Percentiles rank a stretch among this genome's conserved stretches.
phyloP scores from a whole-genome alignment of 805 yeast genomes.

The Metschnikowia kunwiensis region DNA sequence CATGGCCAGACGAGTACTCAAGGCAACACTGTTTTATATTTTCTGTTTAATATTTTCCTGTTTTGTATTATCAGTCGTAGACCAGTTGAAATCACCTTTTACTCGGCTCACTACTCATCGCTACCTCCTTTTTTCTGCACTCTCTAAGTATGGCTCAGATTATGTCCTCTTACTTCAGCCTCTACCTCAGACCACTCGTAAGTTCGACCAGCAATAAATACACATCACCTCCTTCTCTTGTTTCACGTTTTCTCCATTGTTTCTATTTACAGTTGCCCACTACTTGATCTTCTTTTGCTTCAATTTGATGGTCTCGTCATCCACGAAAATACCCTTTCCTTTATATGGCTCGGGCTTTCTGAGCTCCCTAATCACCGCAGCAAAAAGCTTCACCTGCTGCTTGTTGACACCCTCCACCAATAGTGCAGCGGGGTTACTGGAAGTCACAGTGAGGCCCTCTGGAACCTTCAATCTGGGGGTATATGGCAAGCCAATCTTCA shows the following conservation, averaged over 20 bases:
- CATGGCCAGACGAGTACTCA: too few species aligned
- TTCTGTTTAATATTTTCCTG: too few species aligned
- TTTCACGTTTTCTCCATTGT: background rate
- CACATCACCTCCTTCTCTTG: background rate
- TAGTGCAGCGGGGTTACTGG: conserved; percentile 84
- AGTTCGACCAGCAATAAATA: too few species aligned
- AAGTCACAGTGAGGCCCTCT: conserved; percentile 63
- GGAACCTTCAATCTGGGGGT: conserved; percentile 78
- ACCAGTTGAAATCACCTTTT: too few species aligned
- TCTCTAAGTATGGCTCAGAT: too few species aligned
- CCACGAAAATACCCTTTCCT: conserved; percentile 94
- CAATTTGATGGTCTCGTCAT: conserved; percentile 84
- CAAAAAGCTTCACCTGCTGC: conserved; percentile 83
- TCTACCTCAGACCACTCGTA: too few species aligned
- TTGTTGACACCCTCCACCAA: conserved; percentile 84
- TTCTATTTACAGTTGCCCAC: conserved; percentile 11
- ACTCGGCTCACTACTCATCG: too few species aligned
- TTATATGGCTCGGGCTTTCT: conserved; percentile 98
- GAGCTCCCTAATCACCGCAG: conserved; percentile 79
- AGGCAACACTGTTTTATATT: too few species aligned
- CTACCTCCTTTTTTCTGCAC: too few species aligned
- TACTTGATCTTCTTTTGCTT: conserved; percentile 93
- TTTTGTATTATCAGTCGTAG: too few species aligned
- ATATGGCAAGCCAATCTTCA: conserved; percentile 87
- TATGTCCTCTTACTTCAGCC: too few species aligned